Evolutionary conservation across 2,329 filamentous ascomycete species (phyloP).

Genomic region (Capronia americana): DNA sequence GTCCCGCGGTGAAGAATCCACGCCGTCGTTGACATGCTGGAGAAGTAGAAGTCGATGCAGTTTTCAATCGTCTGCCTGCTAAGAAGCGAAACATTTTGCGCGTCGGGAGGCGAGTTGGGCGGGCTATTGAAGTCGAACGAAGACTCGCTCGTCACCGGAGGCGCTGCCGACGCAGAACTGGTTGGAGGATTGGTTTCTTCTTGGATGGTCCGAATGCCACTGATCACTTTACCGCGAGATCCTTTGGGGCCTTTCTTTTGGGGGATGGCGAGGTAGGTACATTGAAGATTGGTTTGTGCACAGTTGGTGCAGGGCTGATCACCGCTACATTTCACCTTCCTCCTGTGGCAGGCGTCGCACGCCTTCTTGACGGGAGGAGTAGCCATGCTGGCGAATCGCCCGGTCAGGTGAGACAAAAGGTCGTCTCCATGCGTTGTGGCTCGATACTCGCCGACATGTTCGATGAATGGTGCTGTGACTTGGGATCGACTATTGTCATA

Average conservation of each 20-base stretch:
- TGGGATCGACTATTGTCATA: not conserved
- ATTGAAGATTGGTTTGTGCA: slow-evolving; percentile 68
- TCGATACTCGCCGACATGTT: not conserved
- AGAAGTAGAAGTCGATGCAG: slow-evolving; percentile 72
- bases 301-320: slow-evolving; percentile 72
- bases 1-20: slow-evolving; percentile 49
- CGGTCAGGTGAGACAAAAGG: not conserved
- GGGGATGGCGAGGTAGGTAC: slow-evolving; percentile 76
- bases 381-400: slow-evolving; percentile 13
- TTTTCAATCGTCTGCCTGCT: slow-evolving; percentile 69
- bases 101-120: slow-evolving; percentile 55
- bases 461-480: not conserved
- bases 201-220: slow-evolving; percentile 72
- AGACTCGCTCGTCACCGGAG: slow-evolving; percentile 5
- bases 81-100: slow-evolving; percentile 66
- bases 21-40: slow-evolving; percentile 59
- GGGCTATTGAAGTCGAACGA: slow-evolving; percentile 62
- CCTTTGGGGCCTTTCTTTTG: slow-evolving; percentile 80
- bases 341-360: slow-evolving; percentile 43
- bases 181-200: slow-evolving; percentile 63
- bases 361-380: slow-evolving; percentile 41
- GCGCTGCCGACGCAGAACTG: slow-evolving; percentile 48
- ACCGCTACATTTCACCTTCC: slow-evolving; percentile 40
- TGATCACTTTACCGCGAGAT: slow-evolving; percentile 76
- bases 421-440: not conserved